Percentiles rank a stretch among this genome's conserved stretches.
phyloP scores from a whole-genome alignment of 1,284 basidiomycete species.

The Abortiporus biennis region DNA sequence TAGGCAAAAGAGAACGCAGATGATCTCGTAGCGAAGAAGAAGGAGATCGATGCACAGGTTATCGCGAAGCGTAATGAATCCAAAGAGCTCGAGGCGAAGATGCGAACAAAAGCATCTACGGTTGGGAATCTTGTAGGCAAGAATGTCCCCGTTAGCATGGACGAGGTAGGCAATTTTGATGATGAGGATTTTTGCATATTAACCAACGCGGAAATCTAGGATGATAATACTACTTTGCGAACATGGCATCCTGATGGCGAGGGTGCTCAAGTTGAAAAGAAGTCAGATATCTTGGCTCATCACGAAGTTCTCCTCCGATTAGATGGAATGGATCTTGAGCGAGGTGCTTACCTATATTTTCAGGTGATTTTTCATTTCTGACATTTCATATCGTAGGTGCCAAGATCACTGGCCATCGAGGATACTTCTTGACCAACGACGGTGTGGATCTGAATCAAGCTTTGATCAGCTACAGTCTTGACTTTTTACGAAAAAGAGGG shows the following conservation, averaged over 20 bases:
- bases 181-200: background rate
- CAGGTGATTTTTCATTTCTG: background rate
- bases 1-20: constrained; percentile 90
- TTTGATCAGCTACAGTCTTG: constrained; percentile 90
- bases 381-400: constrained; percentile 44
- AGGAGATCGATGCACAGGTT: constrained; percentile 75
- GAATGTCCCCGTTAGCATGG: constrained; percentile 79
- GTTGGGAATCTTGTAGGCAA: constrained; percentile 95
- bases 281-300: constrained; percentile 83
- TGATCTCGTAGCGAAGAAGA: constrained; percentile 79
- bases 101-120: constrained; percentile 76
- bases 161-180: constrained; percentile 58
- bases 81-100: constrained; percentile 71
- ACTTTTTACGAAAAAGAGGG: constrained; percentile 78
- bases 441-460: constrained; percentile 98
- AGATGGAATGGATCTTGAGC: constrained; percentile 94
- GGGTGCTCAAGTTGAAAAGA: constrained; percentile 53
- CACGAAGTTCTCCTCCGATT: constrained; percentile 94
- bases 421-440: constrained; percentile 94
- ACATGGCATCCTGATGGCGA: constrained; percentile 88
- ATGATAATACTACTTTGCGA: constrained; percentile 81
- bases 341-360: constrained; percentile 47
- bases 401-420: constrained; percentile 93
- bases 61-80: constrained; percentile 70
- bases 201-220: constrained; percentile 36